Evolutionary conservation across 371 early-diverging fungal species (phyloP).

Genomic region (Cokeromyces recurvatus): DNA sequence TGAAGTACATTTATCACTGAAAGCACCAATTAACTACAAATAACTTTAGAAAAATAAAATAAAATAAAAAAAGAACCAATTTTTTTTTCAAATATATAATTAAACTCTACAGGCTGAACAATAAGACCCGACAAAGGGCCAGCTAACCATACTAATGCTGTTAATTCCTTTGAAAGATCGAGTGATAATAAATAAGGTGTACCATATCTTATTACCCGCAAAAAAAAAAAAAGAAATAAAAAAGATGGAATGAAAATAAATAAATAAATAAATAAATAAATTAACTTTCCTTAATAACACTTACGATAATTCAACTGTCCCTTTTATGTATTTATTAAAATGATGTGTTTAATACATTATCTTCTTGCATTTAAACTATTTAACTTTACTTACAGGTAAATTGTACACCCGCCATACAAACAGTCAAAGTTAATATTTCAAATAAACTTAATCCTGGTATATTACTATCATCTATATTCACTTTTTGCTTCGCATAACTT

Average conservation of each 20-base stretch:
- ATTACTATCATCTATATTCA: constrained; percentile 2
- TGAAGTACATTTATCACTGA: constrained; percentile 58
- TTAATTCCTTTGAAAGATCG: constrained; percentile 61
- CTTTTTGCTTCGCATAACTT: constrained; percentile 6
- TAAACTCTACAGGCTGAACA: constrained; percentile 68
- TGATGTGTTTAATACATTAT: too few relatives aligned
- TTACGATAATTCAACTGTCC: constrained; percentile 54
- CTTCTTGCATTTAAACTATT: too few relatives aligned
- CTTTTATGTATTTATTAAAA: constrained; percentile 13
- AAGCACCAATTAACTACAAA: constrained; percentile 52
- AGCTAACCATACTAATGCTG: constrained; percentile 71
- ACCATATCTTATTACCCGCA: constrained; percentile 47
- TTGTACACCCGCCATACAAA: constrained; percentile 56
- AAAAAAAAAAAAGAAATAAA: background rate
- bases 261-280: background rate
- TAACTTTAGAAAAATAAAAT: background rate
- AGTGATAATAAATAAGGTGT: constrained; percentile 72
- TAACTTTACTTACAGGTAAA: constrained; percentile 57
- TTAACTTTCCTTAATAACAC: too few relatives aligned
- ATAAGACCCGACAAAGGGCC: constrained; percentile 76
- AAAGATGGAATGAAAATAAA: background rate
- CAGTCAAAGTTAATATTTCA: constrained; percentile 26
- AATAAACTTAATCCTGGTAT: constrained; percentile 17
- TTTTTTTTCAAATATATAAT: too few relatives aligned
- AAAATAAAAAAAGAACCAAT: too few relatives aligned